Evolutionary conservation across 306 rosid species (phyloP), one percentile per base, ranked within the genome.

Genomic region (Quercus agrifolia): DNA sequence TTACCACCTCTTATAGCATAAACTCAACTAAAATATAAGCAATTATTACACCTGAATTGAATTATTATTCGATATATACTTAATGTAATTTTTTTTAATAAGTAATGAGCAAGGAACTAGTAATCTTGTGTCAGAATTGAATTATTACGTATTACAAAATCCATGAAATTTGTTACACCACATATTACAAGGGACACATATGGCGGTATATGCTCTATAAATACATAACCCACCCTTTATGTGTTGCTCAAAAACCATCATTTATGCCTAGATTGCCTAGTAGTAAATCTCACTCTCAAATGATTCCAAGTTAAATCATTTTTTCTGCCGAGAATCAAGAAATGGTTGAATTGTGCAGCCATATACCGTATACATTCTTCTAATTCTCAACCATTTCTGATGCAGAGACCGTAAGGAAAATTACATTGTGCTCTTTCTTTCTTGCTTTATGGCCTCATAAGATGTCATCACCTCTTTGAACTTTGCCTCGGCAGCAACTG

Each of bases 401-500:
- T 74, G 56, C 64, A 56, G 56, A 56, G 70, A 51, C 56, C 41
- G 73, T 71, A 52, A 19, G 64, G 71, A 20, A 66, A 23, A 69
- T 84, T 84, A 89, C 54, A 72, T 82, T 28, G 35, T 83, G 78
- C 72, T 84, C 64, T 77, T 82, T 74, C 96, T 86, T 86, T 93
- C 99, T 70, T 82, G 85, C 87, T 93, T 96, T 80, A 96, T 93
- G 81, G 99, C 94, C 82, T 96, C 99, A 2, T 93, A 96, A 51
- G 98, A 96, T 44, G 79, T 75, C 96, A 93, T 86, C 69, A 96
- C 98, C 82, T 93, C 99, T 82, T 93, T 96, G 86, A 96, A 96
- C 90, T 93, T 96, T 2, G 96, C 93, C 84, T 96, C 99, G 5
- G 99, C 96, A 79, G 79, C 94, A 79, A 69, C 99, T 96, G 98